These are phyloP conservation scores for Metschnikowia noctiluminum DNA, from an alignment of 805 yeast genomes.

Conservation along the genomic window DNA sequence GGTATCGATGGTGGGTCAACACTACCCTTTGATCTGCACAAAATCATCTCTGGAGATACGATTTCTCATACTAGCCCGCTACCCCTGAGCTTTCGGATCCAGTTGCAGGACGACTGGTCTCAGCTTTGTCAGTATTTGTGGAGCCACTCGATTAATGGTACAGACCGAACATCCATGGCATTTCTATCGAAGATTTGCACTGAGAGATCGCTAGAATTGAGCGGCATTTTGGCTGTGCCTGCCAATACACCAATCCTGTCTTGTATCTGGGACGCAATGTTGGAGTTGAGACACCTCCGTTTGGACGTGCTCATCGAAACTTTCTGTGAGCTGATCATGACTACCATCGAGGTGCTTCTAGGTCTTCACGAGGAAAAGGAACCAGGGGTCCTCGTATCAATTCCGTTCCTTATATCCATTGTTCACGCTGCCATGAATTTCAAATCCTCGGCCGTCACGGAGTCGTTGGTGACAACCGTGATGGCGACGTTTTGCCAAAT, in stretches of 20 bases:
- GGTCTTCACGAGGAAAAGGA: slow-evolving; percentile 15
- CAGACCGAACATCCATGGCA: slow-evolving; percentile 28
- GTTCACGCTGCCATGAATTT: slow-evolving; percentile 54
- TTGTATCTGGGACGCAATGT: slow-evolving; percentile 42
- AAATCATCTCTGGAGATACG: not conserved
- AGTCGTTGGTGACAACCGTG: slow-evolving; percentile 24
- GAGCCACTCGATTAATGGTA: slow-evolving; percentile 36
- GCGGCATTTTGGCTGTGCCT: not conserved
- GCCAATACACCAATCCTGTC: slow-evolving; percentile 38
- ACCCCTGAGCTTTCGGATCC: not conserved
- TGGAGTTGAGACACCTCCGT: slow-evolving; percentile 42
- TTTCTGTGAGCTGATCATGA: slow-evolving; percentile 27
- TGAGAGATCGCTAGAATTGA: slow-evolving; percentile 18
- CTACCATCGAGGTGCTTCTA: slow-evolving; percentile 28
- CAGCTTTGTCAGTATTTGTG: slow-evolving; percentile 34
- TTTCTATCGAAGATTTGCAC: slow-evolving; percentile 32
- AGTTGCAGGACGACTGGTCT: slow-evolving; percentile 31
- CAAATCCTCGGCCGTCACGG: slow-evolving; percentile 58
- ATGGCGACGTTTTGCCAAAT: slow-evolving; percentile 17
- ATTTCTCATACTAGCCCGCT: not conserved
- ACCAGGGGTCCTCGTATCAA: slow-evolving; percentile 28
- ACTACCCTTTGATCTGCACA: not conserved
- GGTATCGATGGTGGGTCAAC: not conserved
- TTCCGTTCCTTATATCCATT: slow-evolving; percentile 61
- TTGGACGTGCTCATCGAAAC: slow-evolving; percentile 48